phyloP scores from a whole-genome alignment of 2,329 filamentous ascomycete genomes.

The Ascochyta clinopodiicola region DNA sequence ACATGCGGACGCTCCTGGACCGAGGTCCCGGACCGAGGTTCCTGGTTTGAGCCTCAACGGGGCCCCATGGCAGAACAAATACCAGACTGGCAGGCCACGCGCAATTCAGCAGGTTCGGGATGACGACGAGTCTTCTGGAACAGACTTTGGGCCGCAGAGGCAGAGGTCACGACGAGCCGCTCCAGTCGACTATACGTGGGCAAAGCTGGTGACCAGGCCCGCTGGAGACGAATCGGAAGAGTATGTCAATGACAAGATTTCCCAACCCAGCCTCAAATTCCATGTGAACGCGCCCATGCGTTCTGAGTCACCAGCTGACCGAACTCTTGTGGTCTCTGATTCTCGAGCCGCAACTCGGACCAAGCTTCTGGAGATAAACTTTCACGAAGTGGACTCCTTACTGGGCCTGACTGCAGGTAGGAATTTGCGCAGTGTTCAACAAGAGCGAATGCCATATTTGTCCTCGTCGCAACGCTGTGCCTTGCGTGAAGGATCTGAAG shows the following conservation, averaged over 20 bases:
- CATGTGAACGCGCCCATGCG: neutral
- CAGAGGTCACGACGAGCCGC: constrained; percentile 32
- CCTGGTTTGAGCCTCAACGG: neutral
- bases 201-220: constrained; percentile 14
- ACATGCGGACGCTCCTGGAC: constrained; percentile 9
- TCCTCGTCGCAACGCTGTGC: constrained; percentile 25
- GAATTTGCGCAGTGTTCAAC: neutral
- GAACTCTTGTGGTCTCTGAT: constrained; percentile 14
- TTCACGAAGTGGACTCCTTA: constrained; percentile 28
- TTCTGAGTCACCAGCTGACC: constrained; percentile 24
- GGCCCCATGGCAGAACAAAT: neutral
- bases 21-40: neutral
- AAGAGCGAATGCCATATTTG: constrained; percentile 36
- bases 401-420: constrained; percentile 20
- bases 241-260: constrained; percentile 1
- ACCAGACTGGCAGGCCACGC: neutral
- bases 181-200: constrained; percentile 39
- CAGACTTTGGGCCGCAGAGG: constrained; percentile 22
- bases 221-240: constrained; percentile 9
- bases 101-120: constrained; percentile 3
- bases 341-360: constrained; percentile 25
- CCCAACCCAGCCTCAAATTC: neutral
- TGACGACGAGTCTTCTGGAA: constrained; percentile 28
- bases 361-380: constrained; percentile 26
- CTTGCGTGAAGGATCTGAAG: constrained; percentile 18